These are phyloP conservation scores for Paraconiothyrium brasiliense DNA, from an alignment of 2,329 filamentous ascomycete species.

Conservation along the genomic window DNA sequence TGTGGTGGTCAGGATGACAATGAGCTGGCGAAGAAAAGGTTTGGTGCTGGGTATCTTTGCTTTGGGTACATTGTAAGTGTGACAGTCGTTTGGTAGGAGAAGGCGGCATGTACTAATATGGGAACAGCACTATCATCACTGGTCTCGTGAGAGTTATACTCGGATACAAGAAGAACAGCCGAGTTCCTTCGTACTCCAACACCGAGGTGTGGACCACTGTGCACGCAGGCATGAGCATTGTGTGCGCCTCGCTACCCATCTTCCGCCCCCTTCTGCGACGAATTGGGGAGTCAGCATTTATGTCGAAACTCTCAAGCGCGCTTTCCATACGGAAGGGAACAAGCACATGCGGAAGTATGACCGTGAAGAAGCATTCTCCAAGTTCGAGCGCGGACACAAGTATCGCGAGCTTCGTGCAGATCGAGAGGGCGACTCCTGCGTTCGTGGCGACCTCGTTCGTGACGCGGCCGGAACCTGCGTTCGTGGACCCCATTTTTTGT, in stretches of 20 bases:
- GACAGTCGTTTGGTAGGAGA: not conserved
- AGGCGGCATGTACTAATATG: not conserved
- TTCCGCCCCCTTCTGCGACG: slow-evolving; percentile 13
- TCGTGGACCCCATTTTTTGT: not conserved
- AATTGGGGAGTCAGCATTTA: slow-evolving; percentile 3
- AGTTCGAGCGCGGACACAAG: not conserved
- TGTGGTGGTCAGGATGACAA: slow-evolving; percentile 16
- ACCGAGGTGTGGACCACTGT: slow-evolving; percentile 15
- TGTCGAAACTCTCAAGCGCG: slow-evolving; percentile 4
- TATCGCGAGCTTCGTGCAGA: slow-evolving; percentile 9
- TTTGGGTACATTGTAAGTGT: slow-evolving; percentile 15
- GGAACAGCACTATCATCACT: slow-evolving; percentile 10
- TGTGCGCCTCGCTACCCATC: slow-evolving; percentile 16
- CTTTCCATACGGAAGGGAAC: slow-evolving; percentile 7
- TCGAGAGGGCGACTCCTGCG: not conserved
- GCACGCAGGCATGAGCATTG: slow-evolving; percentile 18
- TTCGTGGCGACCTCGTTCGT: not conserved
- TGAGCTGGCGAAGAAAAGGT: slow-evolving; percentile 9
- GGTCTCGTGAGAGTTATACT: slow-evolving; percentile 15
- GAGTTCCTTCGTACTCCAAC: slow-evolving; percentile 13
- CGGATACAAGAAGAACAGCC: slow-evolving; percentile 4
- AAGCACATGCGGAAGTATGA: not conserved
- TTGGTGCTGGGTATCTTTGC: slow-evolving; percentile 17
- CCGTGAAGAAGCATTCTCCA: slow-evolving; percentile 1
- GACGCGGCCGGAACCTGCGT: not conserved